A percentile compares a stretch with the other conserved stretches of the same genome.
Evolutionary conservation across 2,329 filamentous ascomycete species (phyloP).

Genomic region (Botrytis cinerea): DNA sequence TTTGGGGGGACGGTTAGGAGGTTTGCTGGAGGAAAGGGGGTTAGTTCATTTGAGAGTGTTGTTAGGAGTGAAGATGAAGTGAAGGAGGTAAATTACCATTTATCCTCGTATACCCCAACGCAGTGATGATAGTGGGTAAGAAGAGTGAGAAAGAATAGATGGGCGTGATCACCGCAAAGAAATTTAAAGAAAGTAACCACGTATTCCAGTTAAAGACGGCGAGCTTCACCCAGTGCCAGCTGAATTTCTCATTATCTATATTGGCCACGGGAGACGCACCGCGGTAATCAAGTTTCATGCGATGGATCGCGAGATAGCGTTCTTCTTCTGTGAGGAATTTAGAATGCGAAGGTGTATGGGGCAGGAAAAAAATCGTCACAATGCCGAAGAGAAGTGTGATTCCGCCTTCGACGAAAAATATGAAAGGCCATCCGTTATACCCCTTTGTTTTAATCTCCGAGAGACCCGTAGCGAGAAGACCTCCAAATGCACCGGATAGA

Average conservation of each 20-base stretch:
- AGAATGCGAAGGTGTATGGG: conserved; percentile 21
- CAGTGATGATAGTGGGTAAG: conserved; percentile 47
- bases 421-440: conserved; percentile 23
- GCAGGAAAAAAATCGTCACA: conserved; percentile 6
- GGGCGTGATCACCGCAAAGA: conserved; percentile 20
- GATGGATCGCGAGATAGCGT: conserved; percentile 12
- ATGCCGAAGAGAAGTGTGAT: conserved; percentile 20
- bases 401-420: conserved; percentile 23
- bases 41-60: not conserved
- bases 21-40: conserved; percentile 49
- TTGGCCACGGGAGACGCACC: conserved; percentile 2
- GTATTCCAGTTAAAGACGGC: conserved; percentile 23
- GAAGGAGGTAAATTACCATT: not conserved
- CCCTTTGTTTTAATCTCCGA: conserved; percentile 13
- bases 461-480: conserved; percentile 59
- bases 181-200: conserved; percentile 17
- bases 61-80: not conserved
- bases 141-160: conserved; percentile 47
- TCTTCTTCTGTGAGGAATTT: conserved; percentile 20
- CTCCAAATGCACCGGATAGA: conserved; percentile 78
- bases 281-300: conserved; percentile 21
- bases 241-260: conserved; percentile 21
- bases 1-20: conserved; percentile 54
- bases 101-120: conserved; percentile 54
- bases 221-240: conserved; percentile 24